phyloP scores from a whole-genome alignment of 495 filamentous ascomycete species.

The Pseudevernia furfuracea region DNA sequence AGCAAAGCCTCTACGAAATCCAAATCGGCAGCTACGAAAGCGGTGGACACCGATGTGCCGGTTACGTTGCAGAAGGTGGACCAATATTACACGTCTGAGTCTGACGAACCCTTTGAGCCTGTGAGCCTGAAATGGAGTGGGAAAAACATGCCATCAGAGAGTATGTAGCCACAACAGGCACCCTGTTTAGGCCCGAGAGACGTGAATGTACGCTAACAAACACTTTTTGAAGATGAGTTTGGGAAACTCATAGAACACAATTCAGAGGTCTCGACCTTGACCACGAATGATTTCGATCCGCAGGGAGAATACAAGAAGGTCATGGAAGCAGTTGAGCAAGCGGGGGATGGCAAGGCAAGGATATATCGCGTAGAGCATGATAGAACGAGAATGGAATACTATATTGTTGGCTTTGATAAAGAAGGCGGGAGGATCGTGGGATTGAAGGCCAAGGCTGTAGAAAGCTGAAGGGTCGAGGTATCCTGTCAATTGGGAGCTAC shows the following conservation, averaged over 20 bases:
- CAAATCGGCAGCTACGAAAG: conserved; percentile 28
- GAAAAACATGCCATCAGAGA: conserved; percentile 27
- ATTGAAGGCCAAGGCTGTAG: conserved; percentile 64
- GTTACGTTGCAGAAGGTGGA: conserved; percentile 48
- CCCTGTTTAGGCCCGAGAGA: neutral
- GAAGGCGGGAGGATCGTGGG: conserved; percentile 56
- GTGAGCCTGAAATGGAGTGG: conserved; percentile 60
- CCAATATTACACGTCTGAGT: conserved; percentile 65
- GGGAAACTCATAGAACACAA: conserved; percentile 48
- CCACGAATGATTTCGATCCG: conserved; percentile 54
- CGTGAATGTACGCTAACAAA: conserved; percentile 9
- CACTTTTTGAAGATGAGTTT: conserved; percentile 43
- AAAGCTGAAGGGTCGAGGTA: conserved; percentile 42
- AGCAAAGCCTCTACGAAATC: conserved; percentile 28
- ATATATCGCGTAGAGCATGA: conserved; percentile 61
- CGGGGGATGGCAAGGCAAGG: conserved; percentile 55
- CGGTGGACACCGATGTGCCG: conserved; percentile 51
- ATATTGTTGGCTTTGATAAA: conserved; percentile 55
- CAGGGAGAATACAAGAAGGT: conserved; percentile 51
- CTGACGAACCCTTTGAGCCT: conserved; percentile 75
- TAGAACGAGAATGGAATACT: conserved; percentile 65
- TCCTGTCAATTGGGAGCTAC: neutral
- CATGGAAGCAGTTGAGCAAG: conserved; percentile 47
- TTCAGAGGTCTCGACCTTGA: conserved; percentile 45
- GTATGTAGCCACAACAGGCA: conserved; percentile 20